Percentiles rank a stretch among this genome's conserved stretches.
Evolutionary conservation across 257 asterid genomes (phyloP).

Genomic region (Ligustrum vulgare): DNA sequence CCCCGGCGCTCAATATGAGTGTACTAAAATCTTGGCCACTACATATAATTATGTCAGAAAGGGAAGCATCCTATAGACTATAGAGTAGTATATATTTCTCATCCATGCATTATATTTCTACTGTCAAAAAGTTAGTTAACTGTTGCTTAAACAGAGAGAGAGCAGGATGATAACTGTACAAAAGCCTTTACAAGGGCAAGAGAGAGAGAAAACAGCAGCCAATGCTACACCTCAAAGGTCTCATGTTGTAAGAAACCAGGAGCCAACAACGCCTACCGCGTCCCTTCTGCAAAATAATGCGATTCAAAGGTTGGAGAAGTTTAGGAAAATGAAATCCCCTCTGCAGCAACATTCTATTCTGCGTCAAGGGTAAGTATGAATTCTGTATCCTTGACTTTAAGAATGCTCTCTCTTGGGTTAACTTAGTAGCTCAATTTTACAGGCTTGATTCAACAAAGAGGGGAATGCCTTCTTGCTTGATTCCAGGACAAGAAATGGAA

Average conservation of each 20-base stretch:
- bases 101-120: neutral
- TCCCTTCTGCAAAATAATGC: neutral
- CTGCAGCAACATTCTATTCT: neutral
- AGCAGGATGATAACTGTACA: constrained; percentile 6
- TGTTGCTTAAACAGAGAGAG: constrained; percentile 29
- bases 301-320: neutral
- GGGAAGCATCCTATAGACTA: neutral
- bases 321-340: constrained; percentile 18
- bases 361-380: neutral
- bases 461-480: neutral
- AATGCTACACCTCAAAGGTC: constrained; percentile 19
- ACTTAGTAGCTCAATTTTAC: neutral
- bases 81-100: neutral
- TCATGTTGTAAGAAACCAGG: constrained; percentile 7
- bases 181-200: constrained; percentile 20
- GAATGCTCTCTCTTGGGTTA: too few species aligned
- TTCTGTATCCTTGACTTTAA: too few species aligned
- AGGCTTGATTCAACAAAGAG: neutral
- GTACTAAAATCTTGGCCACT: neutral
- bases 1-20: too few species aligned
- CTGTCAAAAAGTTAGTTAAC: neutral
- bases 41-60: neutral
- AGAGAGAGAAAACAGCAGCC: constrained; percentile 21
- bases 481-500: neutral
- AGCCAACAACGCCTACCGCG: neutral